Evolutionary conservation across 2,329 filamentous ascomycete species (phyloP).

Genomic region (Alternaria gansuensis): DNA sequence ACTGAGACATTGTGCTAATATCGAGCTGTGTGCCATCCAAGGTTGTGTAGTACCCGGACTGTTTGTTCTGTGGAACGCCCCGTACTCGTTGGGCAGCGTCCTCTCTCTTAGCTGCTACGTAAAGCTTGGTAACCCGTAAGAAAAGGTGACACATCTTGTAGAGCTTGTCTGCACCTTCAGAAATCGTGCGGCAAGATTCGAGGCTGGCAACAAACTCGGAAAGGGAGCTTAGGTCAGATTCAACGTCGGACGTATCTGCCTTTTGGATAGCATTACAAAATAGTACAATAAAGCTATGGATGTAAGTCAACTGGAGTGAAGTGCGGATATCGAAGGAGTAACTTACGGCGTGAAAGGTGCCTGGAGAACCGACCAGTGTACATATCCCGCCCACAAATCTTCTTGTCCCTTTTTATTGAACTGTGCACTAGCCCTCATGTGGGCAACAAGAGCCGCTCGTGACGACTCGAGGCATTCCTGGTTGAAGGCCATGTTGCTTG

Average conservation of each 20-base stretch:
- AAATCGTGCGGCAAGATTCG: constrained; percentile 61
- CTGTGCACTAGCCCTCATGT: constrained; percentile 40
- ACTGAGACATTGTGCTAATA: constrained; percentile 51
- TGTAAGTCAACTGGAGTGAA: background rate
- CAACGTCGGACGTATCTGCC: constrained; percentile 62
- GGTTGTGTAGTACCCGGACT: constrained; percentile 27
- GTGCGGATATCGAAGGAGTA: background rate
- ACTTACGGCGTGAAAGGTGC: constrained; percentile 59
- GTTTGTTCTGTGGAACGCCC: constrained; percentile 11
- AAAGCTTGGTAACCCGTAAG: constrained; percentile 67
- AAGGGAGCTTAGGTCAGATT: constrained; percentile 64
- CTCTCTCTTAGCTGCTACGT: constrained; percentile 66
- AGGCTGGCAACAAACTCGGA: constrained; percentile 67
- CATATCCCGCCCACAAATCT: constrained; percentile 48
- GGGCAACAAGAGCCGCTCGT: constrained; percentile 44
- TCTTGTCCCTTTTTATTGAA: constrained; percentile 48
- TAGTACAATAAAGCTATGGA: constrained; percentile 55
- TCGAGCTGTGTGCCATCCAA: constrained; percentile 30
- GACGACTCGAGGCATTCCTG: constrained; percentile 46
- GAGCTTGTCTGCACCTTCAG: constrained; percentile 68
- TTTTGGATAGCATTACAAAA: constrained; percentile 63
- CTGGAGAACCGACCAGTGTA: constrained; percentile 45
- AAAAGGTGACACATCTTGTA: constrained; percentile 70
- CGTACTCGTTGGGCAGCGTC: constrained; percentile 43
- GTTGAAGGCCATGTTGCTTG: constrained; percentile 45